Evolutionary conservation across 1,284 basidiomycete species (phyloP), one percentile per base, ranked within the genome.

Genomic region (Macrocystidia cucumis): DNA sequence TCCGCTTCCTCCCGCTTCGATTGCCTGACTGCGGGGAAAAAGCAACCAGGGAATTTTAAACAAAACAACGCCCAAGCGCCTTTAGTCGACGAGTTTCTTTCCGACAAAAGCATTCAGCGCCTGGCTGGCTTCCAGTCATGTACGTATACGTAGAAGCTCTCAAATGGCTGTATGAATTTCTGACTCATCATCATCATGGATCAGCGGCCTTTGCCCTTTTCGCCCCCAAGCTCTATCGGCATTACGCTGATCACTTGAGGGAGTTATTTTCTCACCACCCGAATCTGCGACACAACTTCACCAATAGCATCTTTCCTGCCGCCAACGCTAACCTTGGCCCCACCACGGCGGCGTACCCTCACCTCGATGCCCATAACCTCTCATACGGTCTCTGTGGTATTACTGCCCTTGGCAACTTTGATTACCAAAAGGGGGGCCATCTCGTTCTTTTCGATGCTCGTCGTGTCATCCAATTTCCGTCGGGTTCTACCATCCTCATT

Each of bases 401-500:
- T 19, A 33, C 22, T 3, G 20, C 16, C 2, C 20, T 28, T 9
- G 32, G 37, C 3, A 19, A 26, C 6, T 38, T 34, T 34, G 24
- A 34, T 11, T 9, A 31, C n/a, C 20, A 14, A 6, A 2, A 1
- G 3, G 32, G 37, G 2, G 25, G 37, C 8, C 37, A 38, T 27
- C 31, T 38, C 2, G 20, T 31, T 12, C 20, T 38, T 4, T 34
- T 31, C 31, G 18, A 28, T 22, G 29, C 32, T 4, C 14, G 32
- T 2, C 24, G 32, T 1, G 37, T 34, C 12, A 20, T 38, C 5
- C 23, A 23, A 16, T 29, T 22, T 19, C 25, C 25, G 12, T n/a
- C 46, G 2, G 44, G 48, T 6, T 43, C 40, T 2, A 47, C 45
- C 4, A 45, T 54, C n/a, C 43, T 54, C 17, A 37, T 59, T 30